A percentile compares a stretch with the other conserved stretches of the same genome.
Evolutionary conservation across 208 protist genomes (phyloP).

Genomic region (Chromosphaera perkinsii): DNA sequence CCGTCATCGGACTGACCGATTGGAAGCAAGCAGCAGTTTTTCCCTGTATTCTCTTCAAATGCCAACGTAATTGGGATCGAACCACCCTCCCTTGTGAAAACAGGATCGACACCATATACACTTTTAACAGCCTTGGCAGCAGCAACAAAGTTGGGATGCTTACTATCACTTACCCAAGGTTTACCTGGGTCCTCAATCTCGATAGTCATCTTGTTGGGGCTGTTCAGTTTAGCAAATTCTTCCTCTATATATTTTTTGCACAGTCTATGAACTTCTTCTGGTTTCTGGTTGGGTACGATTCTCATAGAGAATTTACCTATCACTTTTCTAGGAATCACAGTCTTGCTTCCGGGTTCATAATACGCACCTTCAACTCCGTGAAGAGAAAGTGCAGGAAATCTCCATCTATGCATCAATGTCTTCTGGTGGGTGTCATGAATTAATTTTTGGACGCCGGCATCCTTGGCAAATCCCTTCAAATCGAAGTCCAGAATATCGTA

Average conservation of each 20-base stretch:
- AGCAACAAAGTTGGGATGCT: conserved; percentile 1
- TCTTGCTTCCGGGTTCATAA: conserved; percentile 11
- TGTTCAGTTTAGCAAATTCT: conserved; percentile 18
- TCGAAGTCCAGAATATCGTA: conserved; percentile 21
- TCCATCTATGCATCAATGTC: conserved; percentile 22
- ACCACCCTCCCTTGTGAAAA: conserved; percentile 17
- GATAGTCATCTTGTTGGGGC: conserved; percentile 7
- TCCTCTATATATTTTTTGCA: conserved; percentile 2
- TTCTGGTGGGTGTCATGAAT: neutral
- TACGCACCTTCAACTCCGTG: conserved; percentile 31
- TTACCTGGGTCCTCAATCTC: neutral
- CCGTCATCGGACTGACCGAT: conserved; percentile 17
- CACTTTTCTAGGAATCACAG: conserved; percentile 24
- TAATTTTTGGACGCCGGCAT: neutral
- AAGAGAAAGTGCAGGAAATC: conserved; percentile 12
- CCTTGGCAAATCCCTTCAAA: conserved; percentile 1
- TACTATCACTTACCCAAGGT: neutral
- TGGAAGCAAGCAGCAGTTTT: conserved; percentile 15
- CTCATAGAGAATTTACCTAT: conserved; percentile 18
- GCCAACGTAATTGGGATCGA: conserved; percentile 15
- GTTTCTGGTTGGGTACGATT: conserved; percentile 4
- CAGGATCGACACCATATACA: conserved; percentile 6
- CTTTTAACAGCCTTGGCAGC: neutral
- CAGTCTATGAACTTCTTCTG: neutral
- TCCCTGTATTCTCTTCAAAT: conserved; percentile 2